A percentile compares a stretch with the other conserved stretches of the same genome.
Evolutionary conservation across 495 filamentous ascomycete genomes (phyloP).

Genomic region (Talaromyces trachyspermus): DNA sequence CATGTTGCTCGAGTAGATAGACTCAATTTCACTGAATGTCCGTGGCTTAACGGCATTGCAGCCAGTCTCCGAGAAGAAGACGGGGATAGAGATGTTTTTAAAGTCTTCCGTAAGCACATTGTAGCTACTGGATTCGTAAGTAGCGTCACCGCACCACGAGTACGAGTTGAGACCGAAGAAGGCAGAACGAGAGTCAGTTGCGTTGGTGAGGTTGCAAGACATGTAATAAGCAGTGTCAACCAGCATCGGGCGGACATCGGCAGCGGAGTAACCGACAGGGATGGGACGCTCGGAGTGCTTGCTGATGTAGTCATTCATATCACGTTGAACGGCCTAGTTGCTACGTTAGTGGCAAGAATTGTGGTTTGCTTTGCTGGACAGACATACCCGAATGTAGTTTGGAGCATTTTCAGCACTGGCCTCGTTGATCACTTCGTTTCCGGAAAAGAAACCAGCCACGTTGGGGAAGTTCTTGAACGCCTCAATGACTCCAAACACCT

Average conservation of each 20-base stretch:
- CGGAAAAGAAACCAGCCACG: conserved; percentile 83
- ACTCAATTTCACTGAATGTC: conserved; percentile 71
- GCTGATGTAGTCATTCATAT: conserved; percentile 81
- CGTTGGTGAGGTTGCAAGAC: conserved; percentile 65
- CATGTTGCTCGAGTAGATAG: conserved; percentile 79
- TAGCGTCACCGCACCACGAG: conserved; percentile 83
- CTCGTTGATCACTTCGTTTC: conserved; percentile 89
- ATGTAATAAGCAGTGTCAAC: conserved; percentile 78
- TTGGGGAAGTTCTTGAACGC: conserved; percentile 93
- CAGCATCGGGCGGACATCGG: conserved; percentile 75
- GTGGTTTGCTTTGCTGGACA: not conserved
- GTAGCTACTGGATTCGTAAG: conserved; percentile 63
- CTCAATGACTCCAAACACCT: conserved; percentile 86
- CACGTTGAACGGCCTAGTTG: conserved; percentile 60
- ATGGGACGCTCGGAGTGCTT: conserved; percentile 61
- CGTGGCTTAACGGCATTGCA: conserved; percentile 80
- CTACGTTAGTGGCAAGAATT: conserved; percentile 37
- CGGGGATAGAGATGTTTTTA: conserved; percentile 62
- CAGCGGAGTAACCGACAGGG: conserved; percentile 90
- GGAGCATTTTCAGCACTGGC: conserved; percentile 31
- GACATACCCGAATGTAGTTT: conserved; percentile 35
- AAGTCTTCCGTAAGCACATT: conserved; percentile 66
- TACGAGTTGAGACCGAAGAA: conserved; percentile 95
- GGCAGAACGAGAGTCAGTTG: conserved; percentile 60
- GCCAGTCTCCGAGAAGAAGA: conserved; percentile 96